Conservation (phyloP, 2,329 filamentous ascomycete genomes). For the Fusarium equiseti region DNA sequence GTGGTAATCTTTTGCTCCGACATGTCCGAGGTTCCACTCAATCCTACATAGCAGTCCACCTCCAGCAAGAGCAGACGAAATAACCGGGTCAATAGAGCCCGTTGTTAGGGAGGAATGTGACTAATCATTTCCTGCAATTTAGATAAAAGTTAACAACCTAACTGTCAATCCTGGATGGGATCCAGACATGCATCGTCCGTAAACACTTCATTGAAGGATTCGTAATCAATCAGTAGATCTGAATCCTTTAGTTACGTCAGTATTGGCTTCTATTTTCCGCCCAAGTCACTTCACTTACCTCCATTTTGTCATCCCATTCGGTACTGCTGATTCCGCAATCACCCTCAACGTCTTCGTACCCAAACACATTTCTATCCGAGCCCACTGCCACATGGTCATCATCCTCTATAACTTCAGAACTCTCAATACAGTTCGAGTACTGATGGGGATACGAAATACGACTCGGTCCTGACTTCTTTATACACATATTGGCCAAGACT, state of each 20-base stretch:
- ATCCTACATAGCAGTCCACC: not conserved
- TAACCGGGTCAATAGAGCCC: not conserved
- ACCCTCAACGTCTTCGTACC: not conserved
- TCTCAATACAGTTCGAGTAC: fast-evolving
- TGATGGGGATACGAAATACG: not conserved
- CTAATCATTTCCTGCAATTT: fast-evolving
- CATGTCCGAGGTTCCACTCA: not conserved
- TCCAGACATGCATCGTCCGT: not conserved
- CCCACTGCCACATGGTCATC: fast-evolving
- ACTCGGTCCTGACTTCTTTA: not conserved
- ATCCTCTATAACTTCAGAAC: too few relatives aligned
- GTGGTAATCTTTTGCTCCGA: conserved; percentile 21
- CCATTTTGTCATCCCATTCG: too few relatives aligned
- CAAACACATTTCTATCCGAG: fast-evolving
- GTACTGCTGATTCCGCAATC: not conserved
- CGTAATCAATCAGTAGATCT: not conserved
- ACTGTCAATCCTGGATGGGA: not conserved
- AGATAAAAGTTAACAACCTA: not conserved
- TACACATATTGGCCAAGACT: not conserved
- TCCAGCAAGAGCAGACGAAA: not conserved
- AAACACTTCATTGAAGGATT: not conserved
- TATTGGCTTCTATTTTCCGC: not conserved
- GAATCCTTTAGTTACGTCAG: not conserved
- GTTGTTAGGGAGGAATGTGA: not conserved
- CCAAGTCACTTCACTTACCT: too few relatives aligned